Evolutionary conservation across 257 asterid species (phyloP).

Genomic region (Przewalskia tangutica): DNA sequence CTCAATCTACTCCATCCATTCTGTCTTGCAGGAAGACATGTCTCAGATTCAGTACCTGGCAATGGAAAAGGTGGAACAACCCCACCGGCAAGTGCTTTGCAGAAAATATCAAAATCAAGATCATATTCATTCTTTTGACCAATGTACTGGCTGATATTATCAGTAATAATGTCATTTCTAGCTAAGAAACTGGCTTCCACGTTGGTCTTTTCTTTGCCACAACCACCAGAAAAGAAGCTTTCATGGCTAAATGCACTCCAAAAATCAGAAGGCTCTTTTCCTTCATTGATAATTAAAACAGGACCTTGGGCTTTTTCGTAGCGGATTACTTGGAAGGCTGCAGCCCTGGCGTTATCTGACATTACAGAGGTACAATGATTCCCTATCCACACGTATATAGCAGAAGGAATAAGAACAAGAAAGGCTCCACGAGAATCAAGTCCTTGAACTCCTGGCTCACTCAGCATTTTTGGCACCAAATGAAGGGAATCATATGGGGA

Average conservation of each 20-base stretch:
- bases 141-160: neutral
- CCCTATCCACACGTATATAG: conserved; percentile 75
- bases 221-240: neutral
- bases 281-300: conserved; percentile 43
- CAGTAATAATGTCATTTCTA: conserved; percentile 4
- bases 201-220: conserved; percentile 6
- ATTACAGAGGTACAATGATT: conserved; percentile 45
- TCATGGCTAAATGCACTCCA: conserved; percentile 53
- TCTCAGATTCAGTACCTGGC: conserved; percentile 47
- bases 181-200: conserved; percentile 8
- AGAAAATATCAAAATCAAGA: conserved; percentile 64
- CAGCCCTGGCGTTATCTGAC: conserved; percentile 60
- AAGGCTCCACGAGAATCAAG: conserved; percentile 94
- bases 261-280: conserved; percentile 63
- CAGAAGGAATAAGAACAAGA: conserved; percentile 67
- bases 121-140: conserved; percentile 52
- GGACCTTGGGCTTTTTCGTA: conserved; percentile 74
- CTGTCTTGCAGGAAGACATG: conserved; percentile 55
- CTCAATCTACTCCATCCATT: conserved; percentile 72
- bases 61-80: conserved; percentile 65
- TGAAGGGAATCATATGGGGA: conserved; percentile 92
- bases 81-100: conserved; percentile 61
- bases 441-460: conserved; percentile 31
- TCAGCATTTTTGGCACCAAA: conserved; percentile 34
- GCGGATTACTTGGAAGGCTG: conserved; percentile 70